A percentile compares a stretch with the other conserved stretches of the same genome.
Evolutionary conservation across 2,329 filamentous ascomycete genomes (phyloP).

Genomic region (Monilinia laxa): DNA sequence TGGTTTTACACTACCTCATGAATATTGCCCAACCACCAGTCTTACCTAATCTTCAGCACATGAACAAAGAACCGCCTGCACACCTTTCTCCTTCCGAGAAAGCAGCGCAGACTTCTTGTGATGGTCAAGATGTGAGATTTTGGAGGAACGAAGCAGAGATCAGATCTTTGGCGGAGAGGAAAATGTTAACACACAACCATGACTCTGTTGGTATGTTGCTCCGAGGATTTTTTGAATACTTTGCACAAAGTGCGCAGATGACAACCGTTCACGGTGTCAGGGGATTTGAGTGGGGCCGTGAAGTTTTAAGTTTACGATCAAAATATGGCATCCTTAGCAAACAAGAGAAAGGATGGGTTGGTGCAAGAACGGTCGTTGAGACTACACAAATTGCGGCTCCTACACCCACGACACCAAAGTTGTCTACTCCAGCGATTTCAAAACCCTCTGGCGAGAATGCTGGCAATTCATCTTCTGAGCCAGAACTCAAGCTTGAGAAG

Average conservation of each 20-base stretch:
- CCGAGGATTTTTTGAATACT: constrained; percentile 86
- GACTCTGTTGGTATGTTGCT: constrained; percentile 71
- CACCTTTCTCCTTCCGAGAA: constrained; percentile 46
- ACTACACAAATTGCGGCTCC: constrained; percentile 44
- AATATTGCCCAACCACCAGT: constrained; percentile 80
- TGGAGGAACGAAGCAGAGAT: constrained; percentile 76
- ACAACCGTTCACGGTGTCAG: constrained; percentile 49
- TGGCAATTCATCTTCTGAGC: constrained; percentile 1
- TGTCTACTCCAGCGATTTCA: constrained; percentile 5
- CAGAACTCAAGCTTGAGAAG: constrained; percentile 26
- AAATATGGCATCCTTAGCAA: constrained; percentile 70
- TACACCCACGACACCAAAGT: constrained; percentile 29
- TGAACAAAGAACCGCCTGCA: constrained; percentile 48
- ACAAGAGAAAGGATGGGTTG: constrained; percentile 79
- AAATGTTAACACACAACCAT: constrained; percentile 64
- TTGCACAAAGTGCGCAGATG: constrained; percentile 61
- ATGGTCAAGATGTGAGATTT: constrained; percentile 72
- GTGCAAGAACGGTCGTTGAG: constrained; percentile 69
- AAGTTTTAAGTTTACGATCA: constrained; percentile 76
- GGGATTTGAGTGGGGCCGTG: constrained; percentile 76
- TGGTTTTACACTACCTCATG: constrained; percentile 88
- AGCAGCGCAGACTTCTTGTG: constrained; percentile 47
- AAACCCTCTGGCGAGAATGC: not conserved
- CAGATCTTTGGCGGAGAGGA: constrained; percentile 53
- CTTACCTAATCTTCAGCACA: constrained; percentile 75